Percentiles rank a stretch among this genome's conserved stretches.
Evolutionary conservation across 192 early-diverging fungal genomes (phyloP).

Genomic region (Coemansia furcata): DNA sequence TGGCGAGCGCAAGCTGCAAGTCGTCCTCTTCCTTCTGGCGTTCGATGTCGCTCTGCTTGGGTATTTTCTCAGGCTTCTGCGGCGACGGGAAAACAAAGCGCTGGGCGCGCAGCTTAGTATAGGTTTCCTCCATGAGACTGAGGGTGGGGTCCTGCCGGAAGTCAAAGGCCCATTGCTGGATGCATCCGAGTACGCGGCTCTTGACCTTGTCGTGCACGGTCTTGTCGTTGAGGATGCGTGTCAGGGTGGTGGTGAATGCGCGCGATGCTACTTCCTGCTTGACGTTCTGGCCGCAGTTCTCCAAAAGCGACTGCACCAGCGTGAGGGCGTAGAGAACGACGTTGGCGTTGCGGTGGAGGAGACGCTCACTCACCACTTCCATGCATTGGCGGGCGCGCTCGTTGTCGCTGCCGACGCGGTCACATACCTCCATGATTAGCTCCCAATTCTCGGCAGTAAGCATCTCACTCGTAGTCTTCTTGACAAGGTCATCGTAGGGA

Average conservation of each 20-base stretch:
- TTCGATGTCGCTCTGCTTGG: conserved; percentile 65
- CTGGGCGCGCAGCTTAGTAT: conserved; percentile 51
- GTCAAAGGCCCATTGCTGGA: conserved; percentile 89
- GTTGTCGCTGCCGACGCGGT: conserved; percentile 57
- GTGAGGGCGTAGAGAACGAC: conserved; percentile 70
- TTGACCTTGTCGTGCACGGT: conserved; percentile 77
- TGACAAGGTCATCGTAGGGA: conserved; percentile 52
- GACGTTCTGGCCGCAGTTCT: conserved; percentile 80
- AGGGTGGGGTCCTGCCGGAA: conserved; percentile 77
- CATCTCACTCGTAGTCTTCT: conserved; percentile 86
- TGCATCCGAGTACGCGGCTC: conserved; percentile 77
- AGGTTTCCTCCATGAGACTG: conserved; percentile 77
- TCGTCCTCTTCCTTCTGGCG: conserved; percentile 95
- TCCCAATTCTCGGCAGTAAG: conserved; percentile 95
- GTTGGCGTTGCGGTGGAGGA: conserved; percentile 77
- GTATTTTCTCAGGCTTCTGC: conserved; percentile 78
- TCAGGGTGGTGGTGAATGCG: conserved; percentile 76
- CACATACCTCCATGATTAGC: conserved; percentile 70
- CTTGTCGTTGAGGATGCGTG: conserved; percentile 71
- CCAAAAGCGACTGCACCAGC: conserved; percentile 84
- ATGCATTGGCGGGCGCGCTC: conserved; percentile 63
- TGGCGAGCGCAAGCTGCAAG: conserved; percentile 84
- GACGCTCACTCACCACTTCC: conserved; percentile 67
- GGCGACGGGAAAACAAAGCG: conserved; percentile 70
- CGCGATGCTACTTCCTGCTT: conserved; percentile 86